Evolutionary conservation across 2,329 filamentous ascomycete genomes (phyloP), one percentile per base, ranked within the genome.

Genomic region (Botrytis cinerea): DNA sequence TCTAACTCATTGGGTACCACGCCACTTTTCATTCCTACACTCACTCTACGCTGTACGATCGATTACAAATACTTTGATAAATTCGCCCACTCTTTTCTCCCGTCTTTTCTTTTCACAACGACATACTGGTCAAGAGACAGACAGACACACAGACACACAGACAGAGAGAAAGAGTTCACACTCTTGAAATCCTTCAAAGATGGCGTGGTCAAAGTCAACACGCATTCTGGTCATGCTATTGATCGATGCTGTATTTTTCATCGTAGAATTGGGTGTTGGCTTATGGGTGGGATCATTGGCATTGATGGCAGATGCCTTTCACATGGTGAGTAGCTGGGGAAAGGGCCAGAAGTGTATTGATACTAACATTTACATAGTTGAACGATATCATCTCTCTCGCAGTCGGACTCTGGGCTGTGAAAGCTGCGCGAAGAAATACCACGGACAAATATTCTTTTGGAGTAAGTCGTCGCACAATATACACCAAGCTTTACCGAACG

Each of bases 391-490:
- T 99, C 75, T 98, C 96, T 1, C 86, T 99, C 22, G 88, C 91
- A 73, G 95, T 99, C 75, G 96, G 96, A 76, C 84, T 98, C 59
- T 99, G 96, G 95, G 96, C 96, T 71, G 96, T 99, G 72, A 93
- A 92, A 75, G 93, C 97, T 69, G 93, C 95, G 40, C 93, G 93
- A 81, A 90, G 93, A 80, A 93, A 91, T 77, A 93, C 91, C 0
- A 97, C 94, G 14, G 95, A 97, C 79, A 93, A 92, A 82, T 99
- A 96, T 82, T 98, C 96, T 25, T 99, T 98, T 82, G 96, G 96
- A 73, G 93, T 95, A 85, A 82, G 92, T 86, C 25, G 18, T 59
- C 38, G 43, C 60, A 64, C 57, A 35, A 57, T 48, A 40, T 28
- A 35, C 7, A 8, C 35, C 48, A 25, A 46, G 38, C 63, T 22